These are phyloP conservation scores for Dryas drummondii DNA, from an alignment of 306 rosid genomes.

Conservation along the genomic window DNA sequence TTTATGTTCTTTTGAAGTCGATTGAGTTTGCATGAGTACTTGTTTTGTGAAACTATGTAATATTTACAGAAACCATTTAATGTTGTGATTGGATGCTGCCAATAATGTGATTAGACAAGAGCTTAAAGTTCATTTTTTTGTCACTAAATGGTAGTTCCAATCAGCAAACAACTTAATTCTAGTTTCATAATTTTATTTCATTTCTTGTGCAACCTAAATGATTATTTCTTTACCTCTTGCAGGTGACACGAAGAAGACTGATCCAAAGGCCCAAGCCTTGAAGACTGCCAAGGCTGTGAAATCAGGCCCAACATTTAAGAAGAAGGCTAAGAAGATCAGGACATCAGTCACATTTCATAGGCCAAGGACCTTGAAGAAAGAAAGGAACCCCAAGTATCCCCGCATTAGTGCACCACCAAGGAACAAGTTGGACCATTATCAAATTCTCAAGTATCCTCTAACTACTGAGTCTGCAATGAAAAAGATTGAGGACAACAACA, in stretches of 20 bases:
- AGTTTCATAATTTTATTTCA: too few species aligned
- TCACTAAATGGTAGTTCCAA: neutral
- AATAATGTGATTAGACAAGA: neutral
- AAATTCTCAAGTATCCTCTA: constrained; percentile 74
- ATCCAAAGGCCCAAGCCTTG: constrained; percentile 84
- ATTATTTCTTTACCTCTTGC: neutral
- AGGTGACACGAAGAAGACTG: constrained; percentile 67
- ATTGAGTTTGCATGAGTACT: neutral
- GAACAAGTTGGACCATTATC: constrained; percentile 86
- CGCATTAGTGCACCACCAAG: constrained; percentile 83
- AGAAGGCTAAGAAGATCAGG: constrained; percentile 81
- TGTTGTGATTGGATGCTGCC: neutral
- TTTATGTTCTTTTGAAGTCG: neutral
- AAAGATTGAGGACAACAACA: constrained; percentile 91
- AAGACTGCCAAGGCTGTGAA: constrained; percentile 93
- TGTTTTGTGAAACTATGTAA: neutral
- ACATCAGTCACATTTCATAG: constrained; percentile 84
- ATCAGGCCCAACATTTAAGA: constrained; percentile 65
- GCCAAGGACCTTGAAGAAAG: constrained; percentile 77
- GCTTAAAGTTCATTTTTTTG: neutral
- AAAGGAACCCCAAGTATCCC: constrained; percentile 81
- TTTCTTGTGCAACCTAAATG: neutral
- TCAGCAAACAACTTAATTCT: neutral
- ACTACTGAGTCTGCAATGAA: constrained; percentile 94
- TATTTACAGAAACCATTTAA: neutral